phyloP scores from a whole-genome alignment of 2,329 filamentous ascomycete species.

The Pestalotiopsis sp. region DNA sequence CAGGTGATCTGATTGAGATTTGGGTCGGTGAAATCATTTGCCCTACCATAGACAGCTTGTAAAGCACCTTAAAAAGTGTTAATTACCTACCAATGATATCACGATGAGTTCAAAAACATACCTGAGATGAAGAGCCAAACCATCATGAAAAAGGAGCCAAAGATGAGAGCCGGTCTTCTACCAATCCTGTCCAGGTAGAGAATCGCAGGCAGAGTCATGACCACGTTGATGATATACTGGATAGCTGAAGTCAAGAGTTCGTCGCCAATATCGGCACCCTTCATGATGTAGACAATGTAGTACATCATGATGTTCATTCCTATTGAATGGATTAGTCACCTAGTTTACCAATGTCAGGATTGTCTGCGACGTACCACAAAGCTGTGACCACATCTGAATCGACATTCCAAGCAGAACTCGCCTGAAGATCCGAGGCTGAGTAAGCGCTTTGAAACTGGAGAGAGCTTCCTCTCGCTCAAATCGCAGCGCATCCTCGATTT shows the following conservation, averaged over 20 bases:
- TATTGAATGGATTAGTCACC: background rate
- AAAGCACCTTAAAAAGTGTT: conserved; percentile 41
- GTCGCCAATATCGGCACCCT: conserved; percentile 54
- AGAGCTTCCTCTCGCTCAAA: conserved; percentile 53
- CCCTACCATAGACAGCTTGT: conserved; percentile 58
- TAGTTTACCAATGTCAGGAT: too few relatives aligned
- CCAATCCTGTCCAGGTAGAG: conserved; percentile 60
- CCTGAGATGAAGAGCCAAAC: conserved; percentile 63
- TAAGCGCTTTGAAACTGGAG: conserved; percentile 49
- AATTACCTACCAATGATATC: conserved; percentile 2
- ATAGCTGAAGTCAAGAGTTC: conserved; percentile 61
- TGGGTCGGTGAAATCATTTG: conserved; percentile 40
- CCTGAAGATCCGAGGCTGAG: conserved; percentile 52
- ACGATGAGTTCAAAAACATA: conserved; percentile 12
- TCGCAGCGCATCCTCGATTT: conserved; percentile 55
- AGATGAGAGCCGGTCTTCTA: conserved; percentile 55
- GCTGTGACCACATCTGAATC: conserved; percentile 60
- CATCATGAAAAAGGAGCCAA: conserved; percentile 59
- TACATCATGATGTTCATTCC: conserved; percentile 64
- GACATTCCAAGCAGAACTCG: conserved; percentile 58
- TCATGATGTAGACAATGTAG: conserved; percentile 63
- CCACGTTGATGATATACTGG: conserved; percentile 65
- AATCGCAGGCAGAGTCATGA: conserved; percentile 59
- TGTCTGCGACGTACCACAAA: conserved; percentile 34
- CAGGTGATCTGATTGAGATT: conserved; percentile 53